phyloP scores from a whole-genome alignment of 2,329 filamentous ascomycete species.

The Thielaviopsis euricoi region DNA sequence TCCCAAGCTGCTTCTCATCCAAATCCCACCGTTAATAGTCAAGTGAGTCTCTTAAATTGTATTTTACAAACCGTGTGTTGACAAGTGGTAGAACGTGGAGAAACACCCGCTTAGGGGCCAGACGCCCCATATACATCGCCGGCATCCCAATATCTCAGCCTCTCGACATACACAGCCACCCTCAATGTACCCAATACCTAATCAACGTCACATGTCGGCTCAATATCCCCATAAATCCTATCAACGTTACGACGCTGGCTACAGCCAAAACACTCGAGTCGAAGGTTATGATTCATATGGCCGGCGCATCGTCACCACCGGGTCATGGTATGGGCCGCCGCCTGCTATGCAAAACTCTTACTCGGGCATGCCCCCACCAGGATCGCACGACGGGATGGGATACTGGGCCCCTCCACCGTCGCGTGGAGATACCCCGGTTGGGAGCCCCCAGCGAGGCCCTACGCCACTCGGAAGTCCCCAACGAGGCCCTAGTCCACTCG shows the following conservation, averaged over 20 bases:
- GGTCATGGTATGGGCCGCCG: neutral
- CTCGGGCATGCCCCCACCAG: neutral
- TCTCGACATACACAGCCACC: neutral
- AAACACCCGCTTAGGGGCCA: neutral
- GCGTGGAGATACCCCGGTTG: neutral
- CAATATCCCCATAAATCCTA: neutral
- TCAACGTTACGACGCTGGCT: neutral
- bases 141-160: neutral
- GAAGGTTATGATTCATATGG: neutral
- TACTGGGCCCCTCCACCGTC: neutral
- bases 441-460: neutral
- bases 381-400: neutral
- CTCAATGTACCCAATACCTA: neutral
- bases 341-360: neutral
- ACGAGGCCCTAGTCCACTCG: neutral
- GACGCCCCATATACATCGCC: neutral
- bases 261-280: neutral
- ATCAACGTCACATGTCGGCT: conserved; percentile 3
- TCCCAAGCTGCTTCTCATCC: neutral
- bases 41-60: neutral
- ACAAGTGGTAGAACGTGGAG: neutral
- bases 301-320: neutral
- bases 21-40: neutral
- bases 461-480: neutral
- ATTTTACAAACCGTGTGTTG: neutral